phyloP scores from a whole-genome alignment of 164 flowering plant genomes.

The Tinospora cordifolia region DNA sequence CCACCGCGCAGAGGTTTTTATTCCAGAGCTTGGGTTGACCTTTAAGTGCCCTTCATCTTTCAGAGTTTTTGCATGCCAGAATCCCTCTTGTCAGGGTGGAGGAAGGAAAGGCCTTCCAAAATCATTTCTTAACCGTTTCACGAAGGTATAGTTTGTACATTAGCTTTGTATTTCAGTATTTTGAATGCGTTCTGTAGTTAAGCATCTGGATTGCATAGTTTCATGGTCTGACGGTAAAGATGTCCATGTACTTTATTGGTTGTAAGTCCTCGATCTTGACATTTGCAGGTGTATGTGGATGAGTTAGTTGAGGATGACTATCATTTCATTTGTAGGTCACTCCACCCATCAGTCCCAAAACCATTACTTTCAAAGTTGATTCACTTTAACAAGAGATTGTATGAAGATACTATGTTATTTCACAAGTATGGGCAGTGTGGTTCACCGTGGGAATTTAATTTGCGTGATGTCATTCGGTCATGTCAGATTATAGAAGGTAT shows the following conservation, averaged over 20 bases:
- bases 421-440: slow-evolving; percentile 77
- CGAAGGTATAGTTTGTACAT: slow-evolving; percentile 46
- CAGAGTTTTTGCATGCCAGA: slow-evolving; percentile 96
- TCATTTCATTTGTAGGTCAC: slow-evolving; percentile 61
- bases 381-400: slow-evolving; percentile 54
- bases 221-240: background rate
- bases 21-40: slow-evolving; percentile 78
- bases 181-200: background rate
- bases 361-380: slow-evolving; percentile 54
- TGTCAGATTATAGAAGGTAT: slow-evolving; percentile 78
- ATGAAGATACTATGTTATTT: slow-evolving; percentile 68
- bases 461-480: slow-evolving; percentile 89
- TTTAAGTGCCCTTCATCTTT: slow-evolving; percentile 79
- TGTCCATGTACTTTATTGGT: background rate
- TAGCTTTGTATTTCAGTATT: background rate
- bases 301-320: slow-evolving; percentile 83
- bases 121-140: slow-evolving; percentile 93
- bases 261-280: background rate
- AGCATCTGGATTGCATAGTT: background rate
- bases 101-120: slow-evolving; percentile 96
- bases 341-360: slow-evolving; percentile 51
- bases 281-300: slow-evolving; percentile 79
- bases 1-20: slow-evolving; percentile 92
- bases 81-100: slow-evolving; percentile 92
- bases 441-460: slow-evolving; percentile 98